Evolutionary conservation across 257 asterid species (phyloP).

Genomic region (Solanum sparsipilum): DNA sequence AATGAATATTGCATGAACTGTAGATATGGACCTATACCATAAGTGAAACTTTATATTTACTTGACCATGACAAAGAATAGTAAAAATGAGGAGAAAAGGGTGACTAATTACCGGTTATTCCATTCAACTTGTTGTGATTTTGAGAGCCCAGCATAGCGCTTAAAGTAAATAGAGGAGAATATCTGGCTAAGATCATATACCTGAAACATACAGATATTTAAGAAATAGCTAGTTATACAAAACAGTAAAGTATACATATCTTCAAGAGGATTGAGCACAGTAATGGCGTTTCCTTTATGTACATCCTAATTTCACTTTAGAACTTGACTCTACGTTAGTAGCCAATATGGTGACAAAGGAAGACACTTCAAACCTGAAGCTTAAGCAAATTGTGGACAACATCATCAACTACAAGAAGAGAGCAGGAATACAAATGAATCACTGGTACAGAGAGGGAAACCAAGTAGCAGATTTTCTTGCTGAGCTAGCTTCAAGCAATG

Average conservation of each 20-base stretch:
- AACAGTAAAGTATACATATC: background rate
- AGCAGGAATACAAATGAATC: background rate
- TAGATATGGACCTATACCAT: conserved; percentile 60
- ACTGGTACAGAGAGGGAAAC: background rate
- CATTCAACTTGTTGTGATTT: conserved; percentile 57
- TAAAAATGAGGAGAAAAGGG: background rate
- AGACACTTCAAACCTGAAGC: background rate
- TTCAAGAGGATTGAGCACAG: background rate
- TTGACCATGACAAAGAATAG: background rate
- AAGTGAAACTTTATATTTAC: background rate
- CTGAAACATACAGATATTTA: conserved; percentile 20
- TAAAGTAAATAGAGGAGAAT: conserved; percentile 38
- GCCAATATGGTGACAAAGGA: background rate
- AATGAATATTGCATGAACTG: conserved; percentile 56
- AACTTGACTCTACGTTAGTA: background rate
- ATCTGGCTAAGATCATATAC: conserved; percentile 57
- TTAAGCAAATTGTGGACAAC: background rate
- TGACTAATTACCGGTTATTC: conserved; percentile 61
- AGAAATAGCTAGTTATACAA: background rate
- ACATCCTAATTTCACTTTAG: background rate
- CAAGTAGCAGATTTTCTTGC: background rate
- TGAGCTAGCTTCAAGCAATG: background rate
- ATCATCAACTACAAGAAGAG: background rate
- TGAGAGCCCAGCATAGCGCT: conserved; percentile 47
- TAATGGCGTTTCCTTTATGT: background rate